phyloP scores from a whole-genome alignment of 306 rosid genomes.

The Aeschynomene evenia region DNA sequence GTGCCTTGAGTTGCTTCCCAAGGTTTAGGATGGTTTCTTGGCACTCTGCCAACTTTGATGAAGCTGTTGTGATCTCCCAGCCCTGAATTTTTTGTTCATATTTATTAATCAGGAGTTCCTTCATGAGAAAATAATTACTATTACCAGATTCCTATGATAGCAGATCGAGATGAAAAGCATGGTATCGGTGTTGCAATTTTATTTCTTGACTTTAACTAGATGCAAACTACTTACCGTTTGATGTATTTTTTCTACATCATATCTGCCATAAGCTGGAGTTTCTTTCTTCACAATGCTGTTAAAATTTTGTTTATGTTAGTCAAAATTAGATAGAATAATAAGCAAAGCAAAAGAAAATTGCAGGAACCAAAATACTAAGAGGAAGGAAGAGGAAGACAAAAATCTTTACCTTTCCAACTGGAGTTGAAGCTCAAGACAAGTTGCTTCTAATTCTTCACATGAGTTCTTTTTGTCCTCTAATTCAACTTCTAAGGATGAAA shows the following conservation, averaged over 20 bases:
- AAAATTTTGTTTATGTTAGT: conserved; percentile 10
- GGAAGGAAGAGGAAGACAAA: not conserved
- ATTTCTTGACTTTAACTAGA: not conserved
- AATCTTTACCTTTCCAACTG: conserved; percentile 72
- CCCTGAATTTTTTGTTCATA: conserved; percentile 46
- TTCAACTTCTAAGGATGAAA: conserved; percentile 71
- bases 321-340: conserved; percentile 21
- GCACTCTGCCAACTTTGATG: conserved; percentile 79
- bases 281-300: conserved; percentile 66
- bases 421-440: conserved; percentile 86
- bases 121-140: not conserved
- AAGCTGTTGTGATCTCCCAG: conserved; percentile 86
- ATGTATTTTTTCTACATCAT: conserved; percentile 55
- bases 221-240: conserved; percentile 53
- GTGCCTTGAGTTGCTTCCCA: conserved; percentile 76
- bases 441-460: conserved; percentile 72
- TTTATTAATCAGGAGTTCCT: not conserved
- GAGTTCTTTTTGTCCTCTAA: conserved; percentile 67
- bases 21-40: conserved; percentile 74
- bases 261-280: conserved; percentile 42
- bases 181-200: not conserved
- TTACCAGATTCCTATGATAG: not conserved
- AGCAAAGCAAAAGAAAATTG: not conserved
- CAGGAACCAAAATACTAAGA: not conserved
- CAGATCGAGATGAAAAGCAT: not conserved